These are phyloP conservation scores for Ophiocordyceps unilateralis DNA, from an alignment of 2,329 filamentous ascomycete genomes.

Conservation along the genomic window DNA sequence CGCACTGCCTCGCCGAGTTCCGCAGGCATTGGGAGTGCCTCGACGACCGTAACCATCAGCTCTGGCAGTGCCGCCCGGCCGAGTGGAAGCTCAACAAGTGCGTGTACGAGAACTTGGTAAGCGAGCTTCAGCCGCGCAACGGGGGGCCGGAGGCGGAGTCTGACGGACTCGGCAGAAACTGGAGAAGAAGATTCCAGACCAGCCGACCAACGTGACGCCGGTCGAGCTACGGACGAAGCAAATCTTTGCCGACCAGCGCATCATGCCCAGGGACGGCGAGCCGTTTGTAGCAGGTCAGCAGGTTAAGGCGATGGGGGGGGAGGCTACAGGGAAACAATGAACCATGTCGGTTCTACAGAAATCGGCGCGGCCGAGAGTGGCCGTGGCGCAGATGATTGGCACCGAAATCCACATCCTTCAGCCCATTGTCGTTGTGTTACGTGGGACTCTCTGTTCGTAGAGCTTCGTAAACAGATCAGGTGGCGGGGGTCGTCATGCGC, in stretches of 20 bases:
- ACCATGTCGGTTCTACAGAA: background rate
- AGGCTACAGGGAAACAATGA: background rate
- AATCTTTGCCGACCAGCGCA: conserved; percentile 39
- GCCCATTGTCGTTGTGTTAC: no score
- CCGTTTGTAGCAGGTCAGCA: conserved; percentile 18
- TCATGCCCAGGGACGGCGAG: conserved; percentile 24
- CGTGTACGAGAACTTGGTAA: conserved; percentile 86
- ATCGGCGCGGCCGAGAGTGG: background rate
- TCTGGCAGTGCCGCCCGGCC: conserved; percentile 81
- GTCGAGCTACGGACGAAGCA: conserved; percentile 55
- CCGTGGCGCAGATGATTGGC: background rate
- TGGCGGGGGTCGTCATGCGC: no score
- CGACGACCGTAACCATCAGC: conserved; percentile 92
- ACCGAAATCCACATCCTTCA: no score
- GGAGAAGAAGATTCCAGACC: conserved; percentile 63
- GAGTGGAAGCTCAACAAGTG: conserved; percentile 91
- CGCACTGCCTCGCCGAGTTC: conserved; percentile 82
- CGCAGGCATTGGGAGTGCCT: conserved; percentile 88
- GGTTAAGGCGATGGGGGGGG: conserved; percentile 13
- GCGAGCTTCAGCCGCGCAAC: conserved; percentile 14
- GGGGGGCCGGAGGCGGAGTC: background rate
- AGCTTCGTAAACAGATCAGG: no score
- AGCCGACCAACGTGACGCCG: conserved; percentile 50
- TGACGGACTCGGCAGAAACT: conserved; percentile 40
- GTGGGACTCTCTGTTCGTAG: no score